Conservation (phyloP, 2,329 filamentous ascomycete genomes). For the Pleomassaria siparia region DNA sequence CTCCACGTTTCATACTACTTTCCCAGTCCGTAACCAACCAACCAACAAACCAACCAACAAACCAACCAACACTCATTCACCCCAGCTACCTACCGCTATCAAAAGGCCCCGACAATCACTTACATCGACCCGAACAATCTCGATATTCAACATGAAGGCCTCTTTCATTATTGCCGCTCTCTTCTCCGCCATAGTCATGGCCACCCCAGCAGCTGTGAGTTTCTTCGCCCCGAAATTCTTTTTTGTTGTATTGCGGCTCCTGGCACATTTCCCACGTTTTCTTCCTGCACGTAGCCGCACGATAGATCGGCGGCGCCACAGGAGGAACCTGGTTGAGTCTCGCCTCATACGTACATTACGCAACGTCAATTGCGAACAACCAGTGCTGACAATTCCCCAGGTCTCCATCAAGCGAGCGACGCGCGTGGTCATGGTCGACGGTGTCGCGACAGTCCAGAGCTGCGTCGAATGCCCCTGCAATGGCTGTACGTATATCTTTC, state of each 20-base stretch:
- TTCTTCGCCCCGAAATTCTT: neutral
- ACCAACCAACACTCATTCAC: neutral
- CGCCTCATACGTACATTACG: neutral
- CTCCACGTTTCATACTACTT: neutral
- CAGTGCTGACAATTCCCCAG: neutral
- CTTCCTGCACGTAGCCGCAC: slow-evolving; percentile 6
- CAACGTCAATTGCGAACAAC: neutral
- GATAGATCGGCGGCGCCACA: neutral
- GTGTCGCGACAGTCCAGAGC: neutral
- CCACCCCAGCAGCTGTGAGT: slow-evolving; percentile 11
- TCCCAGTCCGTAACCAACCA: neutral
- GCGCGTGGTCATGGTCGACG: slow-evolving; percentile 3
- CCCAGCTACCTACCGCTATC: neutral
- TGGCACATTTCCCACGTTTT: neutral
- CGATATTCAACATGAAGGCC: slow-evolving; percentile 12
- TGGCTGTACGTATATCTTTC: no score
- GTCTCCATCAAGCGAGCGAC: slow-evolving; percentile 12
- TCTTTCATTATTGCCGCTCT: slow-evolving; percentile 10
- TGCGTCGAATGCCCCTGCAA: slow-evolving; percentile 18
- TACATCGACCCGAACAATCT: neutral
- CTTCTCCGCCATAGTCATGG: slow-evolving; percentile 8
- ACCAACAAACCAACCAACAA: neutral
- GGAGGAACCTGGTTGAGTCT: neutral
- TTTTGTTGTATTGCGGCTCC: neutral
- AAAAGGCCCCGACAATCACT: neutral